These are phyloP conservation scores for Cochlearia excelsa DNA, from an alignment of 345 rosid species.

Conservation along the genomic window DNA sequence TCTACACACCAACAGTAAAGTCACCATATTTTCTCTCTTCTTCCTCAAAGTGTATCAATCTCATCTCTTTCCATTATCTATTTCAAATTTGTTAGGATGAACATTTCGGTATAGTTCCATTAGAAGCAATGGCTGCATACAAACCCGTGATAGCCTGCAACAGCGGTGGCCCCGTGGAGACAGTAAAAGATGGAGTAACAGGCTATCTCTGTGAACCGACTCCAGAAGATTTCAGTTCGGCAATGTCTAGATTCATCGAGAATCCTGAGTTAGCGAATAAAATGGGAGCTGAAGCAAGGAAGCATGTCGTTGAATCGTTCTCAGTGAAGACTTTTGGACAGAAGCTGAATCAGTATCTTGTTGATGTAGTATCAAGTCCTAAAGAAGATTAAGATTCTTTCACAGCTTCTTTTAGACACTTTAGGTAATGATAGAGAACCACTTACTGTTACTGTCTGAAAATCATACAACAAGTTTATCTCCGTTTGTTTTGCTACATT, in stretches of 20 bases:
- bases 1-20: slow-evolving; percentile 79
- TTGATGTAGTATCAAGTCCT: slow-evolving; percentile 39
- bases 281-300: slow-evolving; percentile 66
- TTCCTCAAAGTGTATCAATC: neutral
- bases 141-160: slow-evolving; percentile 90
- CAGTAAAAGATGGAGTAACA: slow-evolving; percentile 59
- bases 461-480: too few species aligned
- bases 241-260: slow-evolving; percentile 64
- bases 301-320: slow-evolving; percentile 57
- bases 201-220: slow-evolving; percentile 80
- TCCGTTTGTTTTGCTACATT: too few species aligned
- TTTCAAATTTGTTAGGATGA: slow-evolving; percentile 56
- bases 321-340: slow-evolving; percentile 72
- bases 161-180: slow-evolving; percentile 90
- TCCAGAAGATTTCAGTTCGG: slow-evolving; percentile 56
- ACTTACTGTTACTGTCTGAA: too few species aligned
- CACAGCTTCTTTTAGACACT: too few species aligned
- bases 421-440: too few species aligned
- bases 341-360: slow-evolving; percentile 56
- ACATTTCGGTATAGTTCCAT: slow-evolving; percentile 90
- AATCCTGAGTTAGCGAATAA: slow-evolving; percentile 55
- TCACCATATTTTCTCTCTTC: neutral
- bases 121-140: slow-evolving; percentile 95
- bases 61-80: slow-evolving; percentile 13
- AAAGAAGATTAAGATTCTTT: slow-evolving; percentile 46